A percentile compares a stretch with the other conserved stretches of the same genome.
Evolutionary conservation across 257 asterid genomes (phyloP).

Genomic region (Nicotiana undulata): DNA sequence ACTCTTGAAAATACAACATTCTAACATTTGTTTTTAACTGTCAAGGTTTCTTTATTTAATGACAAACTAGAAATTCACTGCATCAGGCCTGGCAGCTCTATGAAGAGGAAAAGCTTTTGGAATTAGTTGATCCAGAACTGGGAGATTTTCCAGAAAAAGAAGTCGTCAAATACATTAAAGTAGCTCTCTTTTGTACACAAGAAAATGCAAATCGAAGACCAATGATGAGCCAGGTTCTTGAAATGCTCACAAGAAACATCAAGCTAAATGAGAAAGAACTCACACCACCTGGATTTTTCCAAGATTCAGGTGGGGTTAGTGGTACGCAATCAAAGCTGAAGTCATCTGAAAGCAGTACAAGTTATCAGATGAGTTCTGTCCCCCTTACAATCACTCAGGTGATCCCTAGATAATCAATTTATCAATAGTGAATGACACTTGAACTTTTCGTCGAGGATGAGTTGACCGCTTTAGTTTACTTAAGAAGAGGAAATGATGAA

Average conservation of each 20-base stretch:
- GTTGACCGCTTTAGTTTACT: background rate
- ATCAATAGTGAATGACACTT: background rate
- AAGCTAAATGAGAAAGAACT: slow-evolving; percentile 64
- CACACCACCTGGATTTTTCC: slow-evolving; percentile 74
- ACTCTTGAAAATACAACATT: background rate
- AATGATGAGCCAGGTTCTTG: slow-evolving; percentile 67
- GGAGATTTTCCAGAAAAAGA: slow-evolving; percentile 50
- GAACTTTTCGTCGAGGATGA: background rate
- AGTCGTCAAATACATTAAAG: slow-evolving; percentile 65
- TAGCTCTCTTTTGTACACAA: slow-evolving; percentile 87
- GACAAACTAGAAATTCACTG: background rate
- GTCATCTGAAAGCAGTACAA: slow-evolving; percentile 47
- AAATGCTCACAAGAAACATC: slow-evolving; percentile 72
- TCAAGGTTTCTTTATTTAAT: background rate
- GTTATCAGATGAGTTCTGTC: slow-evolving; percentile 46
- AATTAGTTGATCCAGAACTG: slow-evolving; percentile 67
- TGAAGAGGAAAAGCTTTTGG: slow-evolving; percentile 55
- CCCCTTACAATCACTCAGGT: slow-evolving; percentile 54
- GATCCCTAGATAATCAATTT: slow-evolving; percentile 45
- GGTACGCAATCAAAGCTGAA: slow-evolving; percentile 31
- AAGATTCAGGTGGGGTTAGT: slow-evolving; percentile 30
- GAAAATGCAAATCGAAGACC: slow-evolving; percentile 81
- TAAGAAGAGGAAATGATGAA: background rate
- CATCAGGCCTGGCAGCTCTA: slow-evolving; percentile 75
- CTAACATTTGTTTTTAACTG: background rate